Base-by-base conservation (phyloP, 371 early-diverging fungal species). In the Nosema muscidifuracis region DNA sequence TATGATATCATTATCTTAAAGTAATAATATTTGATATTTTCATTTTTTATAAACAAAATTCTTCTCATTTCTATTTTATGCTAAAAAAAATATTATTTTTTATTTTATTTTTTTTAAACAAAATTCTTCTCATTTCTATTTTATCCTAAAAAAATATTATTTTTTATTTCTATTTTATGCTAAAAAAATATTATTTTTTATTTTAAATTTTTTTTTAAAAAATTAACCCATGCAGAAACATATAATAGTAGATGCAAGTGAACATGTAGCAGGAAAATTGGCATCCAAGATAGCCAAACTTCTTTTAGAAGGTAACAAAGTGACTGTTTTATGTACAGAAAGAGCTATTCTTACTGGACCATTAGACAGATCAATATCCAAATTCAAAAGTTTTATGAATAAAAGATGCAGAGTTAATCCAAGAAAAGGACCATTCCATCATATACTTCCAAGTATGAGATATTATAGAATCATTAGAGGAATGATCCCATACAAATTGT, bases 361-460 rank as follows among this genome's bases (percentile, higher is more conserved):
- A 75, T 92, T 95, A 88, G 92, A 94, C 88, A 88, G 96, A 81
- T 92, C 92, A 36, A 38, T 77, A 18, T 71, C 91, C 80, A 92
- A 90, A 88, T 94, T 92, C 89, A 90, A 91, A 84, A 87, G 87
- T 81, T 96, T 90, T 88, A 88, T 95, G 84, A 89, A 89, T 86
- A 99, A 99, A 90, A 94, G 96, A 84, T 91, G 91, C 85, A 78
- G 93, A 82, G 91, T 95, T 80, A 98, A 99, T 89, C 98, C 98
- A 83, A 83, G 84, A 71, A 90, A 88, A 80, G 99, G 99, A 82
- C 89, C 96, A 55, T 96, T 94, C 92, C 99, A 99, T 85, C 95
- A 93, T 78, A 85, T 85, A 60, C 94, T 95, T 76, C 98, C 98
- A 65, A 92, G 93, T 71, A 92, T 92, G 85, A 91, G 93, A 87